phyloP scores from a whole-genome alignment of 805 yeast species.

The Yamadazyma phyllophila region DNA sequence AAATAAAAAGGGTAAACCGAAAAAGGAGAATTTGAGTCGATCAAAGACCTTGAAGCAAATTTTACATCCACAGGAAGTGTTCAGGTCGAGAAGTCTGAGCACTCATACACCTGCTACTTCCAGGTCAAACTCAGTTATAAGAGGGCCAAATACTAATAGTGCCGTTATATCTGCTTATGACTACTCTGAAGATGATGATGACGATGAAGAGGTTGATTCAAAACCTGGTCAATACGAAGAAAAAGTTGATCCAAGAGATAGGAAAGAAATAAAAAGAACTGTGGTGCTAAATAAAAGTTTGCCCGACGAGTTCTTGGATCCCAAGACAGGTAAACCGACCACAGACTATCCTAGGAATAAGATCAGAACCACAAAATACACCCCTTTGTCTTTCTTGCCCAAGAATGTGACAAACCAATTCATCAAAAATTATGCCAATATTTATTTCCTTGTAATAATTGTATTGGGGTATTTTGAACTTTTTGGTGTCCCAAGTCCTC shows the following conservation, averaged over 20 bases:
- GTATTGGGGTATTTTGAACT: slow-evolving; percentile 76
- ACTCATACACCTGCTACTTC: slow-evolving; percentile 9
- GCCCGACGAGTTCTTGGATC: slow-evolving; percentile 58
- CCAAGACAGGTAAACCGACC: slow-evolving; percentile 55
- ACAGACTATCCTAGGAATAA: slow-evolving; percentile 80
- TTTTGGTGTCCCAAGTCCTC: slow-evolving; percentile 81
- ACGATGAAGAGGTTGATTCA: slow-evolving; percentile 29
- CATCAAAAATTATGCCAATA: slow-evolving; percentile 77
- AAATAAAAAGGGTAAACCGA: slow-evolving; percentile 66
- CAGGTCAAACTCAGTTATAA: slow-evolving; percentile 16
- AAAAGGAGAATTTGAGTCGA: slow-evolving; percentile 45
- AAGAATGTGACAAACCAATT: slow-evolving; percentile 80
- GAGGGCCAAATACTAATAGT: slow-evolving; percentile 20
- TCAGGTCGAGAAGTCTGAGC: slow-evolving; percentile 8
- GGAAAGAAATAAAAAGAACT: slow-evolving; percentile 37
- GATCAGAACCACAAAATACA: slow-evolving; percentile 92
- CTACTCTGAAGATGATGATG: slow-evolving; percentile 20
- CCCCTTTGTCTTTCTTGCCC: slow-evolving; percentile 85
- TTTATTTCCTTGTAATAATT: slow-evolving; percentile 76
- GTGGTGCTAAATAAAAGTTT: slow-evolving; percentile 59
- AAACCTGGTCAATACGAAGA: slow-evolving; percentile 5
- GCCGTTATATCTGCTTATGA: slow-evolving; percentile 25
- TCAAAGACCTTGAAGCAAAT: slow-evolving; percentile 57
- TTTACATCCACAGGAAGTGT: slow-evolving; percentile 20
- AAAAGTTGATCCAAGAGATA: slow-evolving; percentile 32